A percentile compares a stretch with the other conserved stretches of the same genome.
phyloP scores from a whole-genome alignment of 2,329 filamentous ascomycete genomes.

The Magnaporthiopsis rhizophila region DNA sequence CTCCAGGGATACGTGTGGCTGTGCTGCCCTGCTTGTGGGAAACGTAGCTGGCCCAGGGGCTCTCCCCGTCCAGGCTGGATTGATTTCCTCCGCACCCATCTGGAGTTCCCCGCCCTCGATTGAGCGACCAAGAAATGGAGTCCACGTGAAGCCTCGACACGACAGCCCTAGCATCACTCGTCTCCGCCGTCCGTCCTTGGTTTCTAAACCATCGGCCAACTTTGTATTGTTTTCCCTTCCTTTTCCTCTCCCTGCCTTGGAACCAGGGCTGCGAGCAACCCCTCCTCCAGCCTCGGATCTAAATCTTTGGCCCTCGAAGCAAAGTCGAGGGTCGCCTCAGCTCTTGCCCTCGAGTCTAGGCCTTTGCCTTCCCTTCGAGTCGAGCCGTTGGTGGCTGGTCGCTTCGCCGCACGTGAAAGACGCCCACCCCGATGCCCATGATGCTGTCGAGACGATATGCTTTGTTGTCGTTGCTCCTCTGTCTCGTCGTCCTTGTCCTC shows the following conservation, averaged over 20 bases:
- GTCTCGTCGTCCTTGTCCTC: conserved; percentile 5
- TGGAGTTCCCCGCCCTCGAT: neutral
- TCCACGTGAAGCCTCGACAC: neutral
- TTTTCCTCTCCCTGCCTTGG: neutral
- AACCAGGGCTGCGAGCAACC: neutral
- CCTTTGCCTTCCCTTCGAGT: neutral
- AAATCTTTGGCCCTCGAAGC: neutral
- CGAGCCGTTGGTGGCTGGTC: neutral
- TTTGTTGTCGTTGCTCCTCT: neutral
- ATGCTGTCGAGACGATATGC: conserved; percentile 6
- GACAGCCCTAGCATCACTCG: neutral
- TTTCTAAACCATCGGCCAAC: neutral
- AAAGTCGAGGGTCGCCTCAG: too few species aligned
- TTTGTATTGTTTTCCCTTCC: neutral
- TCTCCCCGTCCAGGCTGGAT: neutral
- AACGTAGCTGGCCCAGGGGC: too few species aligned
- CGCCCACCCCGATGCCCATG: neutral
- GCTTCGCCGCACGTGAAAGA: neutral
- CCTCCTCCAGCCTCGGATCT: neutral
- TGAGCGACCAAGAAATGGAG: too few species aligned
- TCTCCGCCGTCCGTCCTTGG: neutral
- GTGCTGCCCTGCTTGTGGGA: neutral
- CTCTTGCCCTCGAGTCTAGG: neutral
- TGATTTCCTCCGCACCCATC: neutral
- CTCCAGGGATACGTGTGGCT: neutral